Evolutionary conservation across 495 filamentous ascomycete genomes (phyloP), one percentile per base, ranked within the genome.

Genomic region (Penicillium robsamsonii): DNA sequence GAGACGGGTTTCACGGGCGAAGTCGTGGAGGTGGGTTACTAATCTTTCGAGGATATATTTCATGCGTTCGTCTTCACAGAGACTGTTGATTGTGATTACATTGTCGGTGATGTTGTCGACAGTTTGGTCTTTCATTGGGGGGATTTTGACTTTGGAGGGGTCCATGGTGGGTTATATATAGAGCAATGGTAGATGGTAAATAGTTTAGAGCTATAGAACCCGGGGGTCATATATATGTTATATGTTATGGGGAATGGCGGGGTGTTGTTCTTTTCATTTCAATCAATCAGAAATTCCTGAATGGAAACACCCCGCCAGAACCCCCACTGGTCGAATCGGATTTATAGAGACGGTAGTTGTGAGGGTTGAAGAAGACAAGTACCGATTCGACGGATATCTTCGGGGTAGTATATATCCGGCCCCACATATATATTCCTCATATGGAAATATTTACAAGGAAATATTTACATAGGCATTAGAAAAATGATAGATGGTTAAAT

Each of bases 91-190:
- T 20, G 76, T 77, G 63, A 85, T 79, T 22, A 84, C 84, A 65
- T 92, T 92, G 33, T 84, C 80, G 56, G 90, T 93, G 75, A 94
- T 92, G 70, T 92, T 92, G 62, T 92, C 89, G 60, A 84, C 83
- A 12, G 86, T 92, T 31, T 91, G 77, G 72, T 92, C 81, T 64
- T 86, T 87, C 73, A 90, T 81, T 1, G 80, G 77, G 40, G 81
- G 82, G 62, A 82, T 75, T 18, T 74, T 77, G 50, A 78, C 71
- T 48, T 78, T 59, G 6, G 74, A 75, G 53, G 79, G 78, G 55
- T 84, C 76, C 82, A 85, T 85, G 42, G 29, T 66, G 43, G 46
- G 17, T n/a, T n/a, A n/a, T 20, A 12, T 33, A 33, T 9, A 33
- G 30, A 12, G 30, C 10, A 33, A 33, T 33, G 10, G 10, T 33